Evolutionary conservation across 2,329 filamentous ascomycete species (phyloP).

Genomic region (Magnaporthales sp.): DNA sequence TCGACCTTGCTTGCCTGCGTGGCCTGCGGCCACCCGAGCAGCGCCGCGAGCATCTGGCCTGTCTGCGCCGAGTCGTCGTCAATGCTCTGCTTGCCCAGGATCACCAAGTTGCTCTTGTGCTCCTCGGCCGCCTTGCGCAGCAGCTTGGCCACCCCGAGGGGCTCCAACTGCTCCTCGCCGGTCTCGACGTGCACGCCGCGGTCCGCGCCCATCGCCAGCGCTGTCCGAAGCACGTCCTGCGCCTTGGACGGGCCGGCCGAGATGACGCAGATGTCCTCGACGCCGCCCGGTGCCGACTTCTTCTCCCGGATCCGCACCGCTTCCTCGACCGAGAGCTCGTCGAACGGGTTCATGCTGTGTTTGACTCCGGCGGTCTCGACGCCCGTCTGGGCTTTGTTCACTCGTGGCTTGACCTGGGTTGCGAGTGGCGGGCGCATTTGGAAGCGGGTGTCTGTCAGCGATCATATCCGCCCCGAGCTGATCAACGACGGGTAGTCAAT

Average conservation of each 20-base stretch:
- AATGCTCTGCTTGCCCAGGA: conserved; percentile 96
- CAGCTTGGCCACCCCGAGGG: conserved; percentile 85
- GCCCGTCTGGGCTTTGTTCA: conserved; percentile 68
- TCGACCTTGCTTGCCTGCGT: conserved; percentile 84
- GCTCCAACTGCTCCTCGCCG: conserved; percentile 69
- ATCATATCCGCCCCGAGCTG: not conserved
- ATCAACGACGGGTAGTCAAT: not conserved
- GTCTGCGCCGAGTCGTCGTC: conserved; percentile 95
- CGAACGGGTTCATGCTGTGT: conserved; percentile 98
- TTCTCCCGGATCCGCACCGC: conserved; percentile 89
- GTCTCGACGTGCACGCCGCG: conserved; percentile 80
- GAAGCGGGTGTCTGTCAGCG: conserved; percentile 2
- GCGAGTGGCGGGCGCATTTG: conserved; percentile 8
- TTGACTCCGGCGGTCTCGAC: conserved; percentile 91
- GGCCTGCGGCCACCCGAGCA: conserved; percentile 89
- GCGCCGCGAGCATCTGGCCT: conserved; percentile 91
- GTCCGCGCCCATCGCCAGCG: conserved; percentile 98
- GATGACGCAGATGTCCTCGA: conserved; percentile 87
- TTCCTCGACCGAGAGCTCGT: conserved; percentile 96
- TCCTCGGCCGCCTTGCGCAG: conserved; percentile 70
- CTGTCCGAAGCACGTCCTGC: conserved; percentile 82
- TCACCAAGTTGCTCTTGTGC: conserved; percentile 84
- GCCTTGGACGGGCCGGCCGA: conserved; percentile 83
- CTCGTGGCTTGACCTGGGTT: conserved; percentile 55
- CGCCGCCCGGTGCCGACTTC: conserved; percentile 60